Percentiles rank a stretch among this genome's conserved stretches.
phyloP scores from a whole-genome alignment of 2,329 filamentous ascomycete species.

The Graphilbum fragrans region DNA sequence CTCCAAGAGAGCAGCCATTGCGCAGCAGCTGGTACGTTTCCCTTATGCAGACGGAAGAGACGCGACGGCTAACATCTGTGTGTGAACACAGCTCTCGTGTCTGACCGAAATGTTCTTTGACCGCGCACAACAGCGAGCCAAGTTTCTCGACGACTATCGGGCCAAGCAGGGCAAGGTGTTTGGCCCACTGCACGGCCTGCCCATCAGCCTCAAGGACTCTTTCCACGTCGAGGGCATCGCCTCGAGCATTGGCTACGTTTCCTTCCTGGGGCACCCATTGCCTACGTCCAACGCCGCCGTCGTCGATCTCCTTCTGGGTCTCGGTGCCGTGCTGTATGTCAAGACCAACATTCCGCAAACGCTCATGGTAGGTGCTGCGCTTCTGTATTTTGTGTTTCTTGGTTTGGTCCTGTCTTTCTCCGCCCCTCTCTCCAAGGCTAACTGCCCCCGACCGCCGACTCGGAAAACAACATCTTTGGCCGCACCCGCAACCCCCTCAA shows the following conservation, averaged over 20 bases:
- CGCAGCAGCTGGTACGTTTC: conserved; percentile 1
- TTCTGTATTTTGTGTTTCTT: too few species aligned
- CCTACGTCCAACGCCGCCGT: neutral
- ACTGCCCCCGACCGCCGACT: conserved; percentile 43
- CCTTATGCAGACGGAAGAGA: neutral
- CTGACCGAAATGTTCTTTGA: conserved; percentile 26
- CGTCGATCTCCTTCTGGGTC: neutral
- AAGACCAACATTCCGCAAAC: neutral
- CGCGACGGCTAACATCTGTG: neutral
- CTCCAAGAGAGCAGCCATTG: neutral
- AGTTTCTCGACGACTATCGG: conserved; percentile 17
- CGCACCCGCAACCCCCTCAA: conserved; percentile 50
- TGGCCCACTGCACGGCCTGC: conserved; percentile 28
- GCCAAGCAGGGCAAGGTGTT: conserved; percentile 15
- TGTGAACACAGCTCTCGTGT: conserved; percentile 15
- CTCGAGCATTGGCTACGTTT: conserved; percentile 13
- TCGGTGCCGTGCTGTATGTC: neutral
- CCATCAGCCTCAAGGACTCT: conserved; percentile 33
- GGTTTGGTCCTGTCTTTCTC: too few species aligned
- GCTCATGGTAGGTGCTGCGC: neutral
- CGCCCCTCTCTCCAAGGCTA: too few species aligned
- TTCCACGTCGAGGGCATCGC: conserved; percentile 30
- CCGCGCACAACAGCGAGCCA: conserved; percentile 17
- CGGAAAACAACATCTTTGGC: conserved; percentile 51
- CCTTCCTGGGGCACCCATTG: neutral